These are phyloP conservation scores for Cadophora luteo-olivacea DNA, from an alignment of 2,329 filamentous ascomycete genomes.

Conservation along the genomic window DNA sequence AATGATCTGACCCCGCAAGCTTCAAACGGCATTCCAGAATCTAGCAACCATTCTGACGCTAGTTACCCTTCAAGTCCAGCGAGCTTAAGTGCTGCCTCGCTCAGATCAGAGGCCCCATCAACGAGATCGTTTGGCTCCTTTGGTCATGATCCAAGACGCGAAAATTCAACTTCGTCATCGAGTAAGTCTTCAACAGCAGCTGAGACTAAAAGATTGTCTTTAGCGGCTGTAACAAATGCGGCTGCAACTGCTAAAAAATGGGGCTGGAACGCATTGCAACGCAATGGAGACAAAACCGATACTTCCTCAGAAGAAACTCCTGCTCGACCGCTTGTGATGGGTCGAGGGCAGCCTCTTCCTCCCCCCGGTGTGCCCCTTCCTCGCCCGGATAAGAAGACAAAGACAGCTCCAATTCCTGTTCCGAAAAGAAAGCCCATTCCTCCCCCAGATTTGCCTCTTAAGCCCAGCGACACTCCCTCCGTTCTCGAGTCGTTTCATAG, in stretches of 20 bases:
- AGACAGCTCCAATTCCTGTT: slow-evolving; percentile 61
- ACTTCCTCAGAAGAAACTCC: slow-evolving; percentile 48
- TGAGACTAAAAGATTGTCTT: slow-evolving; percentile 55
- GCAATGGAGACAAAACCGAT: slow-evolving; percentile 48
- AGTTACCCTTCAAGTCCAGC: slow-evolving; percentile 44
- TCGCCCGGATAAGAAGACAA: slow-evolving; percentile 65
- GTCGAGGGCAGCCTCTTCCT: slow-evolving; percentile 80
- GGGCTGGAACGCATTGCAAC: slow-evolving; percentile 63
- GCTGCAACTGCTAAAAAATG: slow-evolving; percentile 63
- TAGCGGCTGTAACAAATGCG: slow-evolving; percentile 62
- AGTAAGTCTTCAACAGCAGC: slow-evolving; percentile 36
- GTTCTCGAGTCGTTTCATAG: slow-evolving; percentile 34
- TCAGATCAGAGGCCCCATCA: slow-evolving; percentile 50
- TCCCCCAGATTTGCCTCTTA: slow-evolving; percentile 48
- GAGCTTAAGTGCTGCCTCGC: slow-evolving; percentile 46
- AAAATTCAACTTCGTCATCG: slow-evolving; percentile 46
- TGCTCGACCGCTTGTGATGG: slow-evolving; percentile 69
- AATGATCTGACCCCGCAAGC: slow-evolving; percentile 43
- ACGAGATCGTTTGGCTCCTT: slow-evolving; percentile 49
- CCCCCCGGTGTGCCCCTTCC: slow-evolving; percentile 83
- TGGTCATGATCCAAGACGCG: slow-evolving; percentile 43
- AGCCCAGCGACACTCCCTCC: slow-evolving; percentile 40
- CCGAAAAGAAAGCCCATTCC: slow-evolving; percentile 71
- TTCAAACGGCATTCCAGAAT: slow-evolving; percentile 29
- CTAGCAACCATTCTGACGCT: slow-evolving; percentile 22